phyloP scores from a whole-genome alignment of 768 basidiomycete genomes.

The Lactarius sanguifluus region DNA sequence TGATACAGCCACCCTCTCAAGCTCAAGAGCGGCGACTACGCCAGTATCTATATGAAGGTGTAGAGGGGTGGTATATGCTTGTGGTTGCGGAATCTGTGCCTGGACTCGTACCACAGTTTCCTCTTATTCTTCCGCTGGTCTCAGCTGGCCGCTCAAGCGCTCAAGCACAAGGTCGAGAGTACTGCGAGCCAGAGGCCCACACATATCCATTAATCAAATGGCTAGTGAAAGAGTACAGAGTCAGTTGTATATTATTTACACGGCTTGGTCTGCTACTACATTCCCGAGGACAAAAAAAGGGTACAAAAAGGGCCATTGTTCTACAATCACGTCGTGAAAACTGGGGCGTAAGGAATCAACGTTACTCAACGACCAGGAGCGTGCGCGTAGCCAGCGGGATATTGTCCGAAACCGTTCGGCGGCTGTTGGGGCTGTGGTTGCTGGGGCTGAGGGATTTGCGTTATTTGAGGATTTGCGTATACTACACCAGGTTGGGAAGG shows the following conservation, averaged over 20 bases:
- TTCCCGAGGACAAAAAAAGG: conserved; percentile 2
- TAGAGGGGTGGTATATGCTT: too few species aligned
- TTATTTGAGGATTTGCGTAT: conserved; percentile 25
- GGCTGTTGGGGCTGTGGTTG: conserved; percentile 30
- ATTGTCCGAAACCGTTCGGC: conserved; percentile 30
- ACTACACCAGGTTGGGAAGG: conserved; percentile 46
- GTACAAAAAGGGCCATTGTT: neutral
- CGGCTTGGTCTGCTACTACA: conserved; percentile 15
- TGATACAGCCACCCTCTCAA: too few species aligned
- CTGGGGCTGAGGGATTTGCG: conserved; percentile 39
- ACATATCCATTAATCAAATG: neutral
- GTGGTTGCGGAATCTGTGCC: too few species aligned
- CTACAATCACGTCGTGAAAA: neutral
- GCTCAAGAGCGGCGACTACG: too few species aligned
- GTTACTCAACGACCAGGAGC: conserved; percentile 22
- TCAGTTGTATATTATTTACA: conserved; percentile 18
- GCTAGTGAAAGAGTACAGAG: neutral
- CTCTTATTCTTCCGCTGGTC: too few species aligned
- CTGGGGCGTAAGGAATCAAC: conserved; percentile 13
- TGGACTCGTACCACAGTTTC: too few species aligned
- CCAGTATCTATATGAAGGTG: too few species aligned
- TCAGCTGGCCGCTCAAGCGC: too few species aligned
- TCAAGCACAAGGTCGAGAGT: too few species aligned
- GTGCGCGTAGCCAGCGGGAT: conserved; percentile 29
- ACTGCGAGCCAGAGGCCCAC: too few species aligned